Base-by-base conservation (phyloP, 139 green algal species). In the Deuterostichococcus epilithicus region DNA sequence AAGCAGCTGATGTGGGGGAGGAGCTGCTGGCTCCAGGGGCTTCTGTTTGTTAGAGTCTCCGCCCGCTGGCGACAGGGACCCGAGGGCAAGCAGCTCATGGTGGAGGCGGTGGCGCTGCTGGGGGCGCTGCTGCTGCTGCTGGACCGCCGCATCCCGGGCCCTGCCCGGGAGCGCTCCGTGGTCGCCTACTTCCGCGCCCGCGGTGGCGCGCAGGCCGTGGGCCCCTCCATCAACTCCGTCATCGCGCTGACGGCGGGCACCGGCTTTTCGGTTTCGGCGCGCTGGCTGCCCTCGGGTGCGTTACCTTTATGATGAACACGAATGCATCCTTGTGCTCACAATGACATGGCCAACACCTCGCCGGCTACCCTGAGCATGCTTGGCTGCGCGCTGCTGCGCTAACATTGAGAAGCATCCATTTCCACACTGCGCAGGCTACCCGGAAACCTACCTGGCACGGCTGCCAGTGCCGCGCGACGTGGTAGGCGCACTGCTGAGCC, bases 191-290 rank as follows among this genome's bases (percentile, higher is more conserved):
- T 65, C n/a, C 37, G 74, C n/a, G 15, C 65, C 26, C 32, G 32
- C 3, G 74, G 74, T 4, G 74, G 74, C 32, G 65, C 74, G 22
- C 73, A 78, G 35, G 73, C 73, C 28, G 73, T 78, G 58, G 73
- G 73, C 6, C 58, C 73, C 26, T 78, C 73, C 35, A 34, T 72
- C n/a, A 72, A 72, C 38, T 30, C 33, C 3, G 35, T 78, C 59
- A 78, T 78, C 5, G 47, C 35, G 22, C 73, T 78, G 35, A 39
- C 25, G 0, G 32, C 59, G 4, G 37, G 58, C 10, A 78, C 73
- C 63, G 73, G 73, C 36, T 78, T 72, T 36, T 8, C 70, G 20
- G 25, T 59, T 5, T 23, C 18, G 8, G 59, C 59, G 22, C 58
- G 32, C 30, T 36, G 47, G n/a, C 60, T 63, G 34, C 73, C 73